Evolutionary conservation across 2,329 filamentous ascomycete species (phyloP).

Genomic region (Phaeosphaeriaceae sp.): DNA sequence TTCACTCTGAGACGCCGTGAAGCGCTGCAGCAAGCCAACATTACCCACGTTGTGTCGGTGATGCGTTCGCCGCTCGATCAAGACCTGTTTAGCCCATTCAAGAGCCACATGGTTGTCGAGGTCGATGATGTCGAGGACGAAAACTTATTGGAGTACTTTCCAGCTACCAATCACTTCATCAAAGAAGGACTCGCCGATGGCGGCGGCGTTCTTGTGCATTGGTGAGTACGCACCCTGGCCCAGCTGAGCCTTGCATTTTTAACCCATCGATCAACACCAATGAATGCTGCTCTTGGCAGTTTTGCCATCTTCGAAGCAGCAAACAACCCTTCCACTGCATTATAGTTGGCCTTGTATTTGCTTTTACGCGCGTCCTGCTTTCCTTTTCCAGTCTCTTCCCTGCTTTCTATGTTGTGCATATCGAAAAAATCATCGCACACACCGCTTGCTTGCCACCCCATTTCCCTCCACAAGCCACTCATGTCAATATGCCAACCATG

Average conservation of each 20-base stretch:
- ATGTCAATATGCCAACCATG: slow-evolving; percentile 43
- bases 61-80: slow-evolving; percentile 66
- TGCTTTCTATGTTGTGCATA: slow-evolving; percentile 23
- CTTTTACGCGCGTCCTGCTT: slow-evolving; percentile 31
- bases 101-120: slow-evolving; percentile 75
- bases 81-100: slow-evolving; percentile 65
- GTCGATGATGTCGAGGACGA: slow-evolving; percentile 91
- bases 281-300: slow-evolving; percentile 39
- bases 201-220: slow-evolving; percentile 72
- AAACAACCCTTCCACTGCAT: slow-evolving; percentile 10
- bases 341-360: slow-evolving; percentile 15
- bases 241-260: slow-evolving; percentile 44
- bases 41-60: slow-evolving; percentile 92
- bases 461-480: slow-evolving; percentile 30
- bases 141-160: slow-evolving; percentile 82
- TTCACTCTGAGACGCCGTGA: slow-evolving; percentile 77
- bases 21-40: slow-evolving; percentile 72
- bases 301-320: slow-evolving; percentile 41
- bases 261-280: slow-evolving; percentile 37
- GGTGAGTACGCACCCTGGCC: slow-evolving; percentile 60
- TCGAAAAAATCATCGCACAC: slow-evolving; percentile 26
- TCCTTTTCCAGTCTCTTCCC: slow-evolving; percentile 14
- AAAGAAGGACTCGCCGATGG: slow-evolving; percentile 70
- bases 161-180: slow-evolving; percentile 81
- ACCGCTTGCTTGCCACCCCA: slow-evolving; percentile 47